Base-by-base conservation (phyloP, 1,139 yeast species). In the Blastobotrys apis region DNA sequence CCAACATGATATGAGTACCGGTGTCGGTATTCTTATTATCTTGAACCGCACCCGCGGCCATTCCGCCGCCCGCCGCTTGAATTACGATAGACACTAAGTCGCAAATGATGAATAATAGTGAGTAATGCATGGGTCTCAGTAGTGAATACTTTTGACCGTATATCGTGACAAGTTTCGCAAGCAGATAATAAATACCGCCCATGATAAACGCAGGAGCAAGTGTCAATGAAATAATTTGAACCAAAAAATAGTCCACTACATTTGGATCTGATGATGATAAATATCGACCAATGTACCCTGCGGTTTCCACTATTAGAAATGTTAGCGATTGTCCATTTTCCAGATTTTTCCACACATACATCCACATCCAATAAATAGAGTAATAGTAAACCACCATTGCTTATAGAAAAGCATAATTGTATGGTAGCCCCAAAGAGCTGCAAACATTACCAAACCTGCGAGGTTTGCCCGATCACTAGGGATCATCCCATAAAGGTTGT, bases 141-240 rank as follows among this genome's bases (percentile, higher is more conserved):
- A 75, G 58, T 1, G 94, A 78, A 55, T 68, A 80, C 34, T 71
- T 63, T 41, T 77, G 68, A 5, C 95, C 94, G 61, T 78, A 84
- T 5, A 85, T 69, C 43, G 83, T 78, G 37, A 84, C 78, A 51
- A 84, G 55, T 62, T 85, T 87, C 3, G 88, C 94, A 56, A 87
- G 72, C 42, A 82, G 66, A 57, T 78, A 84, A 65, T 88, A 88
- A 6, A 88, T 72, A 4, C 95, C 96, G 3, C 84, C 97, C 88
- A 86, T 84, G 44, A 85, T 72, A 62, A 90, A 87, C 5, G 92
- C 92, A 0, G 97, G 97, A 0, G 88, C 92, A 43, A 88, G 67
- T 0, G 95, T 86, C 50, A 87, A 68, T 47, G 83, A 69, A 42
- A 81, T 75, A 52, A 80, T 77, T 63, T 88, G 95, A 51, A 80